Evolutionary conservation across 73 alveolate species (phyloP), one percentile per base, ranked within the genome.

Genomic region (Paraurostyla sp.): DNA sequence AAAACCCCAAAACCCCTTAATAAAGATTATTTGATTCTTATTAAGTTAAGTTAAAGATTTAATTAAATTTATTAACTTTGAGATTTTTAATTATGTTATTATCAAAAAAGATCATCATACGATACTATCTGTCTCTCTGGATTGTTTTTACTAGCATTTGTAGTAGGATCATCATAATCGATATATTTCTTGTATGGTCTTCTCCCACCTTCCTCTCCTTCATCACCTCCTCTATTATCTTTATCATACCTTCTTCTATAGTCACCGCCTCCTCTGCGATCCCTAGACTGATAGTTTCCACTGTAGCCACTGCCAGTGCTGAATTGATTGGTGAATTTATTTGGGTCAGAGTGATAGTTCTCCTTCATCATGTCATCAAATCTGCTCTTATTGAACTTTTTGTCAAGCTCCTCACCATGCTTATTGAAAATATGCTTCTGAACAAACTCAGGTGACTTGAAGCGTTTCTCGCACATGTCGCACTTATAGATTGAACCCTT

Each of bases 381-480:
- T 15, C 92, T 43, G 35, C 51, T 71, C 32, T 68, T 83, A 49
- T 89, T 84, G 48, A 94, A 92, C 71, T 89, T 93, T 68, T 93
- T 91, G 38, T 81, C 88, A 51, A 95, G 87, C 30, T 85, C 94
- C 11, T 83, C 93, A n/a, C 59, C 68, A 76, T 97, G 99, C 85
- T 91, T 95, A 87, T 92, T 93, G 46, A 60, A 73, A 51, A 97
- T 73, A 82, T 97, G 99, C 92, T 94, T 97, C 58, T 89, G 93
- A 16, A 97, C 96, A 52, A 59, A 97, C 41, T 97, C 94, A 62
- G 93, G 87, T 3, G 95, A 96, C 41, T 83, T 89, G 76, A 97
- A 97, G 48, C 92, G 69, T 76, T 97, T 97, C 35, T 87, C 87
- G 59, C 99, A 97, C 15, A 92, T 51, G 27, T 51, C 83, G 65